Percentiles rank a stretch among this genome's conserved stretches.
phyloP scores from a whole-genome alignment of 2,329 filamentous ascomycete genomes.

The Boeremia lycopersici region DNA sequence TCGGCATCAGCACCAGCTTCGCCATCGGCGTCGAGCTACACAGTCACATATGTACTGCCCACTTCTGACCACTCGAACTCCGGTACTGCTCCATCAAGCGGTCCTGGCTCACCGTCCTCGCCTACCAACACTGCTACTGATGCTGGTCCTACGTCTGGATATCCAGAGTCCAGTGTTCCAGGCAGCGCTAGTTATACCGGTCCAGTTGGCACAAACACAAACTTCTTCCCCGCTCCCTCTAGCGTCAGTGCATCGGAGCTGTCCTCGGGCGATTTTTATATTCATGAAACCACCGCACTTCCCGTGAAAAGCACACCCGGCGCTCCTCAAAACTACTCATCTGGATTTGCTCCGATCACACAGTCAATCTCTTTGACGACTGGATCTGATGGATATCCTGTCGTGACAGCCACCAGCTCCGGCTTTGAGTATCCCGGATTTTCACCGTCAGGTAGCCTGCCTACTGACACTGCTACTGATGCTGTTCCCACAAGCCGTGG shows the following conservation, averaged over 20 bases:
- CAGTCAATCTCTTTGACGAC: conserved; percentile 7
- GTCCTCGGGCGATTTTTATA: background rate
- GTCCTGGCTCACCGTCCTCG: background rate
- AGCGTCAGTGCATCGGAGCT: background rate
- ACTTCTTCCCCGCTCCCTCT: conserved; percentile 8
- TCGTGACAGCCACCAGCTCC: conserved; percentile 18
- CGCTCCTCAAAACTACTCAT: background rate
- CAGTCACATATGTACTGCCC: conserved; percentile 3
- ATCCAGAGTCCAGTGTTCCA: background rate
- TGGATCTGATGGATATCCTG: conserved; percentile 15
- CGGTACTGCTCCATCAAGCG: background rate
- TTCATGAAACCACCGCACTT: conserved; percentile 4
- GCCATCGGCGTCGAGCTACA: background rate
- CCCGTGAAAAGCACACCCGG: conserved; percentile 3
- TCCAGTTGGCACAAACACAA: conserved; percentile 6
- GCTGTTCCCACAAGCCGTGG: conserved; percentile 26
- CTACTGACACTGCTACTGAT: conserved; percentile 23
- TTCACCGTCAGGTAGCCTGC: conserved; percentile 13
- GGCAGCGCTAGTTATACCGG: background rate
- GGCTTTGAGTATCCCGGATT: conserved; percentile 11
- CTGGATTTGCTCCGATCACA: conserved; percentile 1
- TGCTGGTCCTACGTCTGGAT: conserved; percentile 6
- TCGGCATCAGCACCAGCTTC: background rate
- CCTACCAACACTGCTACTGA: conserved; percentile 2
- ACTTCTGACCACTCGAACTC: conserved; percentile 1